A percentile compares a stretch with the other conserved stretches of the same genome.
phyloP scores from a whole-genome alignment of 2,329 filamentous ascomycete species.

The Aureobasidium sp. region DNA sequence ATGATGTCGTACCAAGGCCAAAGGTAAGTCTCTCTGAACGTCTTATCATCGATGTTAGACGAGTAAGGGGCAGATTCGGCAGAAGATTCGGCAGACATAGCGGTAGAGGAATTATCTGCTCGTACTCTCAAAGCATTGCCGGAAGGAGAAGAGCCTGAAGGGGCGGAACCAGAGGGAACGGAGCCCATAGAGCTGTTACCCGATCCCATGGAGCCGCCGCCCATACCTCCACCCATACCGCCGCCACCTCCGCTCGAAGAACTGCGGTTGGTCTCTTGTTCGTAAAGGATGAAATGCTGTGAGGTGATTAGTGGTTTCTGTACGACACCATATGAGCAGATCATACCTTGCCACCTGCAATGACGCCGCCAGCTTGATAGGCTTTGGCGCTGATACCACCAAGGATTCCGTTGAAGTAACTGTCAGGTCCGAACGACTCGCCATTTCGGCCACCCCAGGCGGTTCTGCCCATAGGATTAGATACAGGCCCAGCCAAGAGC shows the following conservation, averaged over 20 bases:
- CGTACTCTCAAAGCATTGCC: not conserved
- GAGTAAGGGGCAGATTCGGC: not conserved
- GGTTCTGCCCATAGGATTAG: constrained; percentile 36
- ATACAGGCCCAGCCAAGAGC: constrained; percentile 16
- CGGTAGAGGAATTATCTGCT: not conserved
- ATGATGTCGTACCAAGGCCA: constrained; percentile 26
- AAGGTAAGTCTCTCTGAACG: constrained; percentile 28
- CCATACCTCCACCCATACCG: not conserved
- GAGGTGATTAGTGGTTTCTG: not conserved
- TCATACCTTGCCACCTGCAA: constrained; percentile 31
- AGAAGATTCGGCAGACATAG: not conserved
- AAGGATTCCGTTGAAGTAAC: constrained; percentile 36
- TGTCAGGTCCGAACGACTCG: constrained; percentile 36
- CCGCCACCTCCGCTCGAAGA: not conserved
- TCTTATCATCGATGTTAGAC: constrained; percentile 21
- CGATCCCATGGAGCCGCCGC: not conserved
- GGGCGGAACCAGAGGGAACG: not conserved
- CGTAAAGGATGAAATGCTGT: constrained; percentile 51
- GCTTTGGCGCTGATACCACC: constrained; percentile 34
- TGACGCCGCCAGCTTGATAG: constrained; percentile 35
- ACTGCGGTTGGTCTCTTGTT: constrained; percentile 43
- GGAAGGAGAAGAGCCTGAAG: not conserved
- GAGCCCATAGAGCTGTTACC: not conserved
- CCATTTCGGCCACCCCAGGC: constrained; percentile 37
- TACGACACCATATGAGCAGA: not conserved